These are phyloP conservation scores for Dimargaris cristalligena DNA, from an alignment of 192 early-diverging fungal species.

Conservation along the genomic window DNA sequence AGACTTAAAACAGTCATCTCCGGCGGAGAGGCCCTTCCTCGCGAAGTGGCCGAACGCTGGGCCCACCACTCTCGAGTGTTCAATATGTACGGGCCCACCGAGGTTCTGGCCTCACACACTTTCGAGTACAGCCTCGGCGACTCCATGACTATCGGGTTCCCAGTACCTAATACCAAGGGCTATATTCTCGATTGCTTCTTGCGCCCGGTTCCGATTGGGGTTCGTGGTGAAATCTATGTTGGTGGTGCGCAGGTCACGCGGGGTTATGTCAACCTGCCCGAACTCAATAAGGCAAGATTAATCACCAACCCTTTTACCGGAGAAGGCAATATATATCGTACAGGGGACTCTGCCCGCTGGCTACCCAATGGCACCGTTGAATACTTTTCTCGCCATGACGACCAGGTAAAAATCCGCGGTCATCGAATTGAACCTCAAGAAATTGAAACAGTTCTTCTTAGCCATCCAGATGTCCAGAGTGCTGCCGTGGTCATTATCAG, in stretches of 20 bases:
- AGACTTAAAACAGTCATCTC: neutral
- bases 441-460: neutral
- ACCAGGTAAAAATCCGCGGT: neutral
- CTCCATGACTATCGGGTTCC: conserved; percentile 16
- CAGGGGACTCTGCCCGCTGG: neutral
- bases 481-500: neutral
- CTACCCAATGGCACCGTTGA: neutral
- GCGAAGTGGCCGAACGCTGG: neutral
- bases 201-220: conserved; percentile 17
- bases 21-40: neutral
- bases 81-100: conserved; percentile 6
- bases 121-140: neutral
- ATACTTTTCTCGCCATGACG: neutral
- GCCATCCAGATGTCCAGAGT: neutral
- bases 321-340: neutral
- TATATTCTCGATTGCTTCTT: conserved; percentile 17
- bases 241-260: neutral
- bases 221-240: conserved; percentile 18
- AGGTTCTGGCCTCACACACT: neutral
- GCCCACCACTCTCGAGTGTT: neutral
- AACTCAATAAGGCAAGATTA: neutral
- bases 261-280: neutral
- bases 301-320: neutral
- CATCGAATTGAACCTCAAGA: neutral
- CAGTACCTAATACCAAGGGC: conserved; percentile 10